These are phyloP conservation scores for Vinca minor DNA, from an alignment of 257 asterid species.

Conservation along the genomic window DNA sequence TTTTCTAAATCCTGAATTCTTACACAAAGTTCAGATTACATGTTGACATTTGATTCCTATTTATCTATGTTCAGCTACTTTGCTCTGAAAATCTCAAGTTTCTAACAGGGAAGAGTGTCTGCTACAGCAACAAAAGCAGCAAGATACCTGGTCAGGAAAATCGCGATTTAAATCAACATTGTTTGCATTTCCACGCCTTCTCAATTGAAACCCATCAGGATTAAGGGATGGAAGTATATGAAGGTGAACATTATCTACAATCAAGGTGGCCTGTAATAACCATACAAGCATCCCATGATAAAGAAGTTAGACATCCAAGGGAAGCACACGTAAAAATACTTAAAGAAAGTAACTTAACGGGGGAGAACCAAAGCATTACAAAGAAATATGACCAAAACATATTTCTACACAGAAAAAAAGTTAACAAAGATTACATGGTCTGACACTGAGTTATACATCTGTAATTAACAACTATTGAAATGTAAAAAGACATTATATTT, in stretches of 20 bases:
- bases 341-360: neutral
- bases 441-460: neutral
- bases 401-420: neutral
- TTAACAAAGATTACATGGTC: neutral
- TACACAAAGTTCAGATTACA: neutral
- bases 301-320: conserved; percentile 3
- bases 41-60: neutral
- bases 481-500: neutral
- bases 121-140: conserved; percentile 9
- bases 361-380: conserved; percentile 3
- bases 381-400: neutral
- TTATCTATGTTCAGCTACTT: neutral
- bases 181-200: conserved; percentile 67
- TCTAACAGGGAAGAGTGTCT: neutral
- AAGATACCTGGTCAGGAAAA: conserved; percentile 80
- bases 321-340: neutral
- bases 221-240: conserved; percentile 83
- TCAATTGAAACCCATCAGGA: conserved; percentile 65
- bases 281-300: neutral
- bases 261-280: conserved; percentile 50
- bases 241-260: conserved; percentile 64
- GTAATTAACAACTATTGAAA: neutral
- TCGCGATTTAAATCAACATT: conserved; percentile 70
- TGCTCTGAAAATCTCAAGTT: neutral
- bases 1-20: neutral